Evolutionary conservation across 2,329 filamentous ascomycete genomes (phyloP).

Genomic region (Colletotrichum plurivorum): DNA sequence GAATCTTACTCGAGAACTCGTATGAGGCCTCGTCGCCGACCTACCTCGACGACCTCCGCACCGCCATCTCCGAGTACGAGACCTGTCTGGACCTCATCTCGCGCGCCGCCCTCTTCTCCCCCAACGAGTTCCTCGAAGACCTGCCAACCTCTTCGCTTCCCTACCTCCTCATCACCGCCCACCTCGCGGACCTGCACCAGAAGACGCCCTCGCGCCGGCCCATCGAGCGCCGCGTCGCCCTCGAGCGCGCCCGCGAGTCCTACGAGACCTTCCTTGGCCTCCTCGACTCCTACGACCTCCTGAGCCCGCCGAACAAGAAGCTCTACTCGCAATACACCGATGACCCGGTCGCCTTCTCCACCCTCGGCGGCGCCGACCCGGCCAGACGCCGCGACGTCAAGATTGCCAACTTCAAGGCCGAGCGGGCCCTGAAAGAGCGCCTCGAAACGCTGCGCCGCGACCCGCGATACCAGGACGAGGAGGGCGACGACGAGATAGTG

Average conservation of each 20-base stretch:
- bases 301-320: constrained; percentile 74
- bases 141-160: constrained; percentile 87
- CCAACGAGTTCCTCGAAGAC: constrained; percentile 92
- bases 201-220: constrained; percentile 70
- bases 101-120: constrained; percentile 86
- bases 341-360: constrained; percentile 79
- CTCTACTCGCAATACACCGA: constrained; percentile 82
- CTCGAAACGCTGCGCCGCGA: constrained; percentile 72
- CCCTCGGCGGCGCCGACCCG: constrained; percentile 70
- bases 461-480: constrained; percentile 68
- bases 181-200: constrained; percentile 84
- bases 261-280: constrained; percentile 86
- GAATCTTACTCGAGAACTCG: constrained; percentile 72
- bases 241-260: constrained; percentile 75
- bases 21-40: constrained; percentile 72
- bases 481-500: constrained; percentile 87
- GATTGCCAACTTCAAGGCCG: constrained; percentile 86
- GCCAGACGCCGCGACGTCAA: constrained; percentile 84
- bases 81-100: constrained; percentile 79
- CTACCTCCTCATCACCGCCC: constrained; percentile 84
- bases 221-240: constrained; percentile 71
- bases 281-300: constrained; percentile 83
- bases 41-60: constrained; percentile 77
- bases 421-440: constrained; percentile 87
- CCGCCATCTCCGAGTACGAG: constrained; percentile 79